These are phyloP conservation scores for Taiozyma sp. DNA, from an alignment of 1,139 yeast species.

Conservation along the genomic window DNA sequence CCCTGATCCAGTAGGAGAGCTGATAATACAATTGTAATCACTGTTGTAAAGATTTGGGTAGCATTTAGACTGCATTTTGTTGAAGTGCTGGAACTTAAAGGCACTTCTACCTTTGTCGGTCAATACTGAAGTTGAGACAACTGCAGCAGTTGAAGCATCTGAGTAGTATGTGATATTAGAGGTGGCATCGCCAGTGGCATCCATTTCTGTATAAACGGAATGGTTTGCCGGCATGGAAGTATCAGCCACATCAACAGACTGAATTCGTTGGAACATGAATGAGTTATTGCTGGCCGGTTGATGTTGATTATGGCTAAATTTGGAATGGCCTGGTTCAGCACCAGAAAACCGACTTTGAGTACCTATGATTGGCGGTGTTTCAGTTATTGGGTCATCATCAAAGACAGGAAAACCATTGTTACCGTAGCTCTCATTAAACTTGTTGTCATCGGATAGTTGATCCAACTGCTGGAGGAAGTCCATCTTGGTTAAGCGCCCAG, in stretches of 20 bases:
- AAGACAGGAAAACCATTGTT: background rate
- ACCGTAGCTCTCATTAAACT: background rate
- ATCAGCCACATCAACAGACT: constrained; percentile 3
- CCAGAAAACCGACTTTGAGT: background rate
- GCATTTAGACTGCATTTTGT: constrained; percentile 44
- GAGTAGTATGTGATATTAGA: constrained; percentile 9
- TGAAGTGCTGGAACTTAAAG: constrained; percentile 36
- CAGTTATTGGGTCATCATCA: background rate
- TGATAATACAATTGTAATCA: constrained; percentile 39
- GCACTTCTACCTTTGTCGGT: constrained; percentile 27
- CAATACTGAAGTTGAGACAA: constrained; percentile 16
- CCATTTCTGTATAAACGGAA: constrained; percentile 3
- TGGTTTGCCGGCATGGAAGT: background rate
- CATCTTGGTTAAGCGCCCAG: constrained; percentile 7
- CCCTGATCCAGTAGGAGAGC: constrained; percentile 56
- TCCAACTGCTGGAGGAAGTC: constrained; percentile 12
- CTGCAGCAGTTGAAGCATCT: background rate
- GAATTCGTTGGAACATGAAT: constrained; percentile 3
- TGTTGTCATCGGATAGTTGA: constrained; percentile 11
- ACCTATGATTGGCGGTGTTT: background rate
- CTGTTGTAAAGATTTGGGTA: constrained; percentile 32
- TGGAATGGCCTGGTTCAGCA: background rate
- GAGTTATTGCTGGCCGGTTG: background rate
- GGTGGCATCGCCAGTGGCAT: background rate
- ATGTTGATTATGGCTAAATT: background rate